A percentile compares a stretch with the other conserved stretches of the same genome.
These are phyloP conservation scores for Zygoascus bituminiphila DNA, from an alignment of 805 yeast species.

Conservation along the genomic window DNA sequence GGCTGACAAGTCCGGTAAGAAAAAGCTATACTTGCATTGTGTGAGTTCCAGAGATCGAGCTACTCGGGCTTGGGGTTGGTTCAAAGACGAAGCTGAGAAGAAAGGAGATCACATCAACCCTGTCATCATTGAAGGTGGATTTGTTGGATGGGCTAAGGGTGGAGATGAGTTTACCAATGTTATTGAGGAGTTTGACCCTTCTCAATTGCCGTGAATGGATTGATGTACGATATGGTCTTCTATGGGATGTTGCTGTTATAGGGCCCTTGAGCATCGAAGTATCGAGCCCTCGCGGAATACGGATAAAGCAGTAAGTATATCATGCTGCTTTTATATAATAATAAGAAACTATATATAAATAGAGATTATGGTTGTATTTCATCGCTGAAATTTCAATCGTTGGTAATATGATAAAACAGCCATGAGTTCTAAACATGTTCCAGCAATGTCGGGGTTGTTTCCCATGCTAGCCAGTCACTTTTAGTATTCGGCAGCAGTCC, in stretches of 20 bases:
- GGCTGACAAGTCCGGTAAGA: slow-evolving; percentile 16
- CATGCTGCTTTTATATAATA: too few species aligned
- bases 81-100: slow-evolving; percentile 15
- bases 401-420: too few species aligned
- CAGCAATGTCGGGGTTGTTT: slow-evolving; percentile 25
- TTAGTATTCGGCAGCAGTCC: slow-evolving; percentile 81
- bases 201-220: neutral
- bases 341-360: too few species aligned
- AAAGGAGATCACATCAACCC: slow-evolving; percentile 12
- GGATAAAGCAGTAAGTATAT: too few species aligned
- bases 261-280: too few species aligned
- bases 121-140: slow-evolving; percentile 18
- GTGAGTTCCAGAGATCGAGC: slow-evolving; percentile 20
- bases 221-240: too few species aligned
- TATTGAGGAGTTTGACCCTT: slow-evolving; percentile 19
- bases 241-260: too few species aligned
- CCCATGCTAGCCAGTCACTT: slow-evolving; percentile 94
- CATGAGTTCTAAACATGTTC: neutral
- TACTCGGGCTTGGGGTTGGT: slow-evolving; percentile 18
- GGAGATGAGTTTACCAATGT: slow-evolving; percentile 18
- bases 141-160: slow-evolving; percentile 20
- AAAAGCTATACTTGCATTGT: slow-evolving; percentile 18
- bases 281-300: too few species aligned
- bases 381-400: too few species aligned
- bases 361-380: too few species aligned